Evolutionary conservation across 2,329 filamentous ascomycete species (phyloP), one percentile per base, ranked within the genome.

Genomic region (Sphaerulina musiva): DNA sequence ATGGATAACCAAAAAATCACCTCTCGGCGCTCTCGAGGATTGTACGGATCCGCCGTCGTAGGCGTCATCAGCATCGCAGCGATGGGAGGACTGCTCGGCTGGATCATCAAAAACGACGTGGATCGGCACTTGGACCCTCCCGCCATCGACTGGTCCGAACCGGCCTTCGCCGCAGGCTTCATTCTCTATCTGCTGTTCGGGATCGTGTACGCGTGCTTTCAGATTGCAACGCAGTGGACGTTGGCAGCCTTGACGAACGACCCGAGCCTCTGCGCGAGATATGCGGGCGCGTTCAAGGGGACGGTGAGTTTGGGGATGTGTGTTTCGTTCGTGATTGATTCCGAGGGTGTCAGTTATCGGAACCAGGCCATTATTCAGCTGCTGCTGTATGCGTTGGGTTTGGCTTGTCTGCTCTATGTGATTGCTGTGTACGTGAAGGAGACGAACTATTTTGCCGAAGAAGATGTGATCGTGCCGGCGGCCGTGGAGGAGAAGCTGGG

Each of bases 141-240:
- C 12, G 42, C 45, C 12, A 48, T 58, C n/a, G 55, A 58, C 49
- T 58, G 55, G 38, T 55, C 55, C 5, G 55, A 58, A 26, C 29
- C 26, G n/a, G 46, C 46, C n/a, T 58, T 55, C 23, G 53, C 40
- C 10, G 53, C 52, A 23, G 45, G 52, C 10, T 46, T 55, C 23
- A 48, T 55, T 9, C 52, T 58, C 17, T 58, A 58, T 48, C 55
- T 52, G 23, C 38, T 58, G 6, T 58, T 55, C 41, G 55, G 48
- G 4, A 43, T 41, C 2, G 48, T 51, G 8, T 51, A 51, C 23
- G 43, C 39, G 26, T 51, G n/a, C 17, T 53, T 48, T 39, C 51
- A 53, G 34, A 53, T 53, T 23, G 51, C 51, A 6, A 46, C 45
- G n/a, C 51, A 53, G 31, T 53, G 47, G 23, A 45, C 47, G 3